Evolutionary conservation across 2,329 filamentous ascomycete genomes (phyloP).

Genomic region (Aspergillus aculeatinus): DNA sequence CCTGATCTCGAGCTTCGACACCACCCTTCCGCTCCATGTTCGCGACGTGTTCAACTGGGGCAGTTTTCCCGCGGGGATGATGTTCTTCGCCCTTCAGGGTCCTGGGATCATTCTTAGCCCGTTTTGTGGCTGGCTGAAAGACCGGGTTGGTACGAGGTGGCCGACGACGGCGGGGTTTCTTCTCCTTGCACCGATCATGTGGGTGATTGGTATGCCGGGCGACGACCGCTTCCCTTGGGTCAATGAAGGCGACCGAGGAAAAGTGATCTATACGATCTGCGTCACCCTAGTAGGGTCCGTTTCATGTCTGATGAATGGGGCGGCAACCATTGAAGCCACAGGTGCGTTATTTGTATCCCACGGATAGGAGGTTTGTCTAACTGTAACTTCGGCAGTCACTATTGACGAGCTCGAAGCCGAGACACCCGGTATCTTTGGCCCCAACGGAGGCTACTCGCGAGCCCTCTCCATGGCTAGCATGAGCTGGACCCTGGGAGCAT

Average conservation of each 20-base stretch:
- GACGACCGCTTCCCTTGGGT: slow-evolving; percentile 29
- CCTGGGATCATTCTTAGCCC: slow-evolving; percentile 60
- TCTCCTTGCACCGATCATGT: slow-evolving; percentile 24
- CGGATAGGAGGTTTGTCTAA: not conserved
- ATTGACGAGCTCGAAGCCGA: slow-evolving; percentile 23
- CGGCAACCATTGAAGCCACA: slow-evolving; percentile 31
- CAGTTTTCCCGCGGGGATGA: slow-evolving; percentile 54
- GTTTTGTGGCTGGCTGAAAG: slow-evolving; percentile 51
- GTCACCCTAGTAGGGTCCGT: slow-evolving; percentile 23
- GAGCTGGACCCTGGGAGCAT: slow-evolving; percentile 25
- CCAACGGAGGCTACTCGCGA: slow-evolving; percentile 27
- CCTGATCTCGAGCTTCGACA: slow-evolving; percentile 56
- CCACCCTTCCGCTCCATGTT: slow-evolving; percentile 57
- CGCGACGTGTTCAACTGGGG: slow-evolving; percentile 54
- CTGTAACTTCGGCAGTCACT: slow-evolving; percentile 12
- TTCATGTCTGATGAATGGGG: slow-evolving; percentile 28
- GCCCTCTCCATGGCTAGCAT: slow-evolving; percentile 25
- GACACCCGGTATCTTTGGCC: slow-evolving; percentile 26
- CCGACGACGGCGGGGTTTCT: slow-evolving; percentile 27
- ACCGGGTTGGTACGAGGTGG: slow-evolving; percentile 25
- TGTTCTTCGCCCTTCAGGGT: slow-evolving; percentile 59
- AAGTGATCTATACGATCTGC: slow-evolving; percentile 23
- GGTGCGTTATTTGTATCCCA: slow-evolving; percentile 20
- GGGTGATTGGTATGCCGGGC: slow-evolving; percentile 30
- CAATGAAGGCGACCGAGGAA: slow-evolving; percentile 16